Conservation (phyloP, 2,329 filamentous ascomycete species). For the Coniochaeta ligniaria region DNA sequence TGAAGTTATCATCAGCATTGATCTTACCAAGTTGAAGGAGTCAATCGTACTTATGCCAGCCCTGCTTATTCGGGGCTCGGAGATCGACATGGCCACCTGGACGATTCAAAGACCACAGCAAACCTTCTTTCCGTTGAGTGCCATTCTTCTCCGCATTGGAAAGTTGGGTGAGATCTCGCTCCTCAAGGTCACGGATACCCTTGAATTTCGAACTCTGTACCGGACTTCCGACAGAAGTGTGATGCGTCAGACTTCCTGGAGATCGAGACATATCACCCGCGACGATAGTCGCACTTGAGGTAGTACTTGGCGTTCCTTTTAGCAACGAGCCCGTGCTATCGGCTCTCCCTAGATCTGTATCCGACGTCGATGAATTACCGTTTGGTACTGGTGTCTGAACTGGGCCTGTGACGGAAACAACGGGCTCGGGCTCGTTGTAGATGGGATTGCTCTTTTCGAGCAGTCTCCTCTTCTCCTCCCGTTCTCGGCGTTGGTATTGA, state of each 20-base stretch:
- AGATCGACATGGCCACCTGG: conserved; percentile 94
- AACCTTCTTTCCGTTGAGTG: conserved; percentile 81
- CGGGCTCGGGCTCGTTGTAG: conserved; percentile 62
- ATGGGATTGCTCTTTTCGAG: conserved; percentile 80
- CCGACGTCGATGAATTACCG: conserved; percentile 39
- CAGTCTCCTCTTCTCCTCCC: conserved; percentile 86
- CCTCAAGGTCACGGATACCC: conserved; percentile 86
- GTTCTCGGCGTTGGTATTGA: conserved; percentile 87
- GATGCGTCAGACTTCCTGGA: conserved; percentile 43
- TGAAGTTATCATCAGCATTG: conserved; percentile 26
- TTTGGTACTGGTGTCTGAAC: conserved; percentile 15
- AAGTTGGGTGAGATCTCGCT: conserved; percentile 58
- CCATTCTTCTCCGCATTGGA: conserved; percentile 46
- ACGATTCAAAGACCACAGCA: conserved; percentile 89
- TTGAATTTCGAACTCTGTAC: conserved; percentile 63
- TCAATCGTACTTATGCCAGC: conserved; percentile 86
- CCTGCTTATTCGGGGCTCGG: conserved; percentile 90
- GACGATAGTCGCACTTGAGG: conserved; percentile 21
- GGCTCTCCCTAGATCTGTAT: conserved; percentile 63
- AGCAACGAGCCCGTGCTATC: conserved; percentile 67
- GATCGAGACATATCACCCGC: conserved; percentile 45
- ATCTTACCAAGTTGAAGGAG: background rate
- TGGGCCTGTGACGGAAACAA: conserved; percentile 24
- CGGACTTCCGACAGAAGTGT: conserved; percentile 39
- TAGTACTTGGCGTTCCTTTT: conserved; percentile 36